Evolutionary conservation across 2,329 filamentous ascomycete species (phyloP), one percentile per base, ranked within the genome.

Genomic region (Fusarium sp.): DNA sequence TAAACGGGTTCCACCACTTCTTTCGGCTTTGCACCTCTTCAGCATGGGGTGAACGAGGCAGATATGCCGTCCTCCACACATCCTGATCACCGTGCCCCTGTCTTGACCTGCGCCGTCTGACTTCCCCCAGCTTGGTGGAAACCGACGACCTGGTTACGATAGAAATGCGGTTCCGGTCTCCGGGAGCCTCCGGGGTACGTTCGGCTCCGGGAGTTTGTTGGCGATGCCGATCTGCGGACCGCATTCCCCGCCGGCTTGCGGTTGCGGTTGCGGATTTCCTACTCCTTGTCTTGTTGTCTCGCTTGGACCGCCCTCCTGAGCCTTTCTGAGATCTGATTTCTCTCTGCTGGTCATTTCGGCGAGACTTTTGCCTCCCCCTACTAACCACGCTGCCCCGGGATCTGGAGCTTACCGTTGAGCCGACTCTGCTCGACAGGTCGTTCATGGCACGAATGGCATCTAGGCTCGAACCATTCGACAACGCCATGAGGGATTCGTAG

Each of bases 381-480:
- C 72, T 78, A 59, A 70, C 64, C 16, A 72, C 22, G 45, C 76
- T 76, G 54, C 60, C 58, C 61, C 57, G 63, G 48, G 72, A 63
- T 39, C 64, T 76, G 58, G 69, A 58, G 54, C 43, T 76, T 60
- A 62, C 35, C n/a, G 66, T 65, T 41, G 71, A 75, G 37, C 64
- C 68, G 33, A 80, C 79, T 76, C 77, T 83, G 57, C 76, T 66
- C 2, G 87, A 88, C 29, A 89, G 80, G 18, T 83, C 82, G 60
- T 87, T 83, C 64, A 90, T 88, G 9, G 87, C 82, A 65, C 82
- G 81, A 68, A 89, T 83, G 2, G 87, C 86, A 59, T 88, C 85
- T n/a, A 82, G 68, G 29, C 87, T 82, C 0, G 87, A 88, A 4
- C 83, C 78, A 67, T 84, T 85, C 5, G 87, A 89, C 31, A 89